Conservation (phyloP, 2,329 filamentous ascomycete species). For the Pezizomycotina sp. region DNA sequence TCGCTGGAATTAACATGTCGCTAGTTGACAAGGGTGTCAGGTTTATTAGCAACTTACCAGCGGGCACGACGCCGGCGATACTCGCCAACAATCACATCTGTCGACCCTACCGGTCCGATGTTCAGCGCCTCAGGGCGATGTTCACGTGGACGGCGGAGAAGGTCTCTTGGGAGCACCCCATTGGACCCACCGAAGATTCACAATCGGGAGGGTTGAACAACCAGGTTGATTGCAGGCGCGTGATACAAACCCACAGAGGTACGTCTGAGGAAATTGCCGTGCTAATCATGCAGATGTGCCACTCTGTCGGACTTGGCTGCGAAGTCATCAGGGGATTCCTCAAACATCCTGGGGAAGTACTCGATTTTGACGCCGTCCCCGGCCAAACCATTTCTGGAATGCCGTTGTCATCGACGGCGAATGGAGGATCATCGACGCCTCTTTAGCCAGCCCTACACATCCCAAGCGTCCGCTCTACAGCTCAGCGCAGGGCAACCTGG, state of each 20-base stretch:
- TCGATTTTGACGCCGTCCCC: constrained; percentile 67
- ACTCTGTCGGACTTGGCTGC: constrained; percentile 69
- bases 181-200: constrained; percentile 17
- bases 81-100: constrained; percentile 86
- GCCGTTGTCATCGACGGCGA: constrained; percentile 80
- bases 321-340: constrained; percentile 81
- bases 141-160: constrained; percentile 97
- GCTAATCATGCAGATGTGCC: constrained; percentile 84
- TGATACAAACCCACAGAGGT: constrained; percentile 68
- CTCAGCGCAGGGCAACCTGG: constrained; percentile 47
- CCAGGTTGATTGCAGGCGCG: constrained; percentile 57
- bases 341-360: constrained; percentile 69
- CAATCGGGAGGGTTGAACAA: constrained; percentile 58
- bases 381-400: constrained; percentile 96
- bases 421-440: constrained; percentile 94
- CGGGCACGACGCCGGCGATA: constrained; percentile 62
- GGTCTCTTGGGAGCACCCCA: constrained; percentile 70
- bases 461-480: constrained; percentile 66
- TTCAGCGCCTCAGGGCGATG: constrained; percentile 80
- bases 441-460: constrained; percentile 77
- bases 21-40: constrained; percentile 92
- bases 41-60: constrained; percentile 69
- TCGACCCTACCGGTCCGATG: constrained; percentile 81
- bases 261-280: constrained; percentile 80
- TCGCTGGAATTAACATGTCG: constrained; percentile 55